A percentile compares a stretch with the other conserved stretches of the same genome.
phyloP scores from a whole-genome alignment of 1,284 basidiomycete genomes.

The Lentinula novae-zelandiae region DNA sequence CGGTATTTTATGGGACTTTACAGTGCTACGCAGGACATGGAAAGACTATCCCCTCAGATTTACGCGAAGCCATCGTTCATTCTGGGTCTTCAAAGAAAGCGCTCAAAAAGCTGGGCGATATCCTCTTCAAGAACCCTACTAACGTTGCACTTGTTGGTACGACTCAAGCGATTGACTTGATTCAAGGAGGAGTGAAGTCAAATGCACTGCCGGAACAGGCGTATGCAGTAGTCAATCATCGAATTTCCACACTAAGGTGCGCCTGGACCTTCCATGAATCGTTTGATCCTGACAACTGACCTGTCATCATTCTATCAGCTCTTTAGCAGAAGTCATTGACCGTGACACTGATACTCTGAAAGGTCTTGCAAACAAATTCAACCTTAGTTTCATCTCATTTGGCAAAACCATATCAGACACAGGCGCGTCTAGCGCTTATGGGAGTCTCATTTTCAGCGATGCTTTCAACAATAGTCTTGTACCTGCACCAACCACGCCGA shows the following conservation, averaged over 20 bases:
- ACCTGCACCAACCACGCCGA: slow-evolving; percentile 52
- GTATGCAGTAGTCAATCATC: slow-evolving; percentile 55
- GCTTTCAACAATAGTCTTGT: slow-evolving; percentile 46
- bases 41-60: slow-evolving; percentile 26
- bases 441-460: slow-evolving; percentile 36
- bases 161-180: slow-evolving; percentile 55
- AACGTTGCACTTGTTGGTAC: slow-evolving; percentile 35
- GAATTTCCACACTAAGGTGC: slow-evolving; percentile 51
- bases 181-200: slow-evolving; percentile 55
- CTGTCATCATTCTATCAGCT: slow-evolving; percentile 24
- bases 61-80: slow-evolving; percentile 23
- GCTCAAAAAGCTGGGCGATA: slow-evolving; percentile 27
- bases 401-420: slow-evolving; percentile 27
- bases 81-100: slow-evolving; percentile 21
- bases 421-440: slow-evolving; percentile 24
- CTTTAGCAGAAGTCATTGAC: slow-evolving; percentile 35
- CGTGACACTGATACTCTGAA: slow-evolving; percentile 37
- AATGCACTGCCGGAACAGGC: slow-evolving; percentile 60
- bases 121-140: slow-evolving; percentile 21
- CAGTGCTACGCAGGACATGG: slow-evolving; percentile 31
- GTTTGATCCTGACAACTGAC: background rate
- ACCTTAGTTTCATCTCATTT: slow-evolving; percentile 44
- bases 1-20: slow-evolving; percentile 24
- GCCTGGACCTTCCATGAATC: background rate
- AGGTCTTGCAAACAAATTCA: slow-evolving; percentile 38